Evolutionary conservation across 345 rosid genomes (phyloP).

Genomic region (Eucalyptus grandis): DNA sequence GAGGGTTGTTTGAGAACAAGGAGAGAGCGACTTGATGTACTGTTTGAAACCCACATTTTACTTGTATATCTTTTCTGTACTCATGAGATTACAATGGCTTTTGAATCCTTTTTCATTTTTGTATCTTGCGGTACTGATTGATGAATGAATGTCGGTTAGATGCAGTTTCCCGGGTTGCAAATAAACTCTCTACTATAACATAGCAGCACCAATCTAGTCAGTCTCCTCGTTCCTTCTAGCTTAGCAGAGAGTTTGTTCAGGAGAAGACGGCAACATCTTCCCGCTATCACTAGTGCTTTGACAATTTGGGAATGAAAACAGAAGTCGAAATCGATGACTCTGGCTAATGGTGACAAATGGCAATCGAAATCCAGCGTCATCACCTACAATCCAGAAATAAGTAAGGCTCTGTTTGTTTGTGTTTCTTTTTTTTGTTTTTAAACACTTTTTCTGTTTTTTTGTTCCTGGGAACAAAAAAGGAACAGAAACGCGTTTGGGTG

Average conservation of each 20-base stretch:
- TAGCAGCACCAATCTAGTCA: neutral
- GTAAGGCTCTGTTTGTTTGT: neutral
- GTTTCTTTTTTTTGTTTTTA: no score
- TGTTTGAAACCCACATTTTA: neutral
- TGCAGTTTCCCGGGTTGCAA: neutral
- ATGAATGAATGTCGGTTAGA: no score
- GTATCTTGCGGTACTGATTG: no score
- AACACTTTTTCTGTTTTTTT: no score
- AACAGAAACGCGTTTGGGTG: no score
- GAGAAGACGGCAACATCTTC: neutral
- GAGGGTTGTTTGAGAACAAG: no score
- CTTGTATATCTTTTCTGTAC: neutral
- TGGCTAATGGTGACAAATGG: no score
- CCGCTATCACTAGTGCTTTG: neutral
- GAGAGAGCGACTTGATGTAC: neutral
- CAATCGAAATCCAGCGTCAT: no score
- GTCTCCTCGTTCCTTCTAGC: neutral
- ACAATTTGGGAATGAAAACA: neutral
- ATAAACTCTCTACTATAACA: neutral
- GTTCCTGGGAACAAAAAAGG: no score
- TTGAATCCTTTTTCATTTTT: neutral
- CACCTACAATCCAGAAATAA: neutral
- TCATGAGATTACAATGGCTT: neutral
- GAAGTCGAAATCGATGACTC: no score
- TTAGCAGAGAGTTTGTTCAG: neutral